phyloP scores from a whole-genome alignment of 2,329 filamentous ascomycete species.

The Talaromyces atroroseus region DNA sequence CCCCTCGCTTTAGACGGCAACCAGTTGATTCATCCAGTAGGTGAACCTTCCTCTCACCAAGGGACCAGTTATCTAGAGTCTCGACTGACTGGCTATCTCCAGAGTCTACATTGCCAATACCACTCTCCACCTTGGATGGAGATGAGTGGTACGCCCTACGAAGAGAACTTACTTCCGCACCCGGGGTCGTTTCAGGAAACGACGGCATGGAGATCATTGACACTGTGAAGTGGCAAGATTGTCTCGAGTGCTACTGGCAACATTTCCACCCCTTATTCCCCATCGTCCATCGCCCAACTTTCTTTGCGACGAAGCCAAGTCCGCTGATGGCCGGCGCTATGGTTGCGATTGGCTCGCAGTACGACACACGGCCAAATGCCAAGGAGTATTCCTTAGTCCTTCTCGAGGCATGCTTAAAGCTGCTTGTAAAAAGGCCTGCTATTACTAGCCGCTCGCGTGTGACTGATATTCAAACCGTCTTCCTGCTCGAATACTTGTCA shows the following conservation, averaged over 20 bases:
- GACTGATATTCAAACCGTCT: constrained; percentile 31
- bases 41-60: constrained; percentile 21
- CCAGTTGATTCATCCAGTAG: constrained; percentile 34
- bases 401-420: constrained; percentile 28
- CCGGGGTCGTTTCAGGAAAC: constrained; percentile 27
- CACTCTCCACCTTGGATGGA: constrained; percentile 37
- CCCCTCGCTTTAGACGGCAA: constrained; percentile 31
- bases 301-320: constrained; percentile 27
- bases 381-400: constrained; percentile 29
- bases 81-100: background rate
- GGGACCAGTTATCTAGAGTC: constrained; percentile 4
- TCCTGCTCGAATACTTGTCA: constrained; percentile 30
- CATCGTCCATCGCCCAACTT: constrained; percentile 29
- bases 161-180: constrained; percentile 32
- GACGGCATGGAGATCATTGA: constrained; percentile 32
- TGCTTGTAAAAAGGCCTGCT: constrained; percentile 25
- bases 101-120: constrained; percentile 35
- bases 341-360: constrained; percentile 33
- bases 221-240: constrained; percentile 28
- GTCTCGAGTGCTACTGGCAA: constrained; percentile 32
- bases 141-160: constrained; percentile 33
- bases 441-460: constrained; percentile 30
- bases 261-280: constrained; percentile 33
- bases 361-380: constrained; percentile 28
- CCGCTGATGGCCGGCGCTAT: constrained; percentile 29